Conservation (phyloP, 2,329 filamentous ascomycete genomes). For the Coniella vitis region DNA sequence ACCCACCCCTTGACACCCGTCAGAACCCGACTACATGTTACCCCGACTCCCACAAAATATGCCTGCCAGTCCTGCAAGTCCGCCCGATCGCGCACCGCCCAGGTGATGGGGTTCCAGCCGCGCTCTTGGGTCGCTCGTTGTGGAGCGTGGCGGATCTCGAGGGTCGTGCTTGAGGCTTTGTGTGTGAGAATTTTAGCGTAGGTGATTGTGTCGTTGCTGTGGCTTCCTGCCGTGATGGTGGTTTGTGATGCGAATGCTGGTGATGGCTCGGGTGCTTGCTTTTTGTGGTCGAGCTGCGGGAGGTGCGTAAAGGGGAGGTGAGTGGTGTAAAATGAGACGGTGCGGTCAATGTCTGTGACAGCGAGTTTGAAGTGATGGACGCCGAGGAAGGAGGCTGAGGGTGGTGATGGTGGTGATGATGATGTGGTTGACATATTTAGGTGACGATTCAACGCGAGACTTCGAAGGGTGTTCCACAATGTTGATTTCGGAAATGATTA, state of each 20-base stretch:
- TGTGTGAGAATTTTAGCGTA: conserved; percentile 1
- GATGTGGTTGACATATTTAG: not conserved
- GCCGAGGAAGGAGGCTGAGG: not conserved
- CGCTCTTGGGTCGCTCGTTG: not conserved
- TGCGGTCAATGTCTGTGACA: not conserved
- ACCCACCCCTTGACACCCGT: not conserved
- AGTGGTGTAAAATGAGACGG: not conserved
- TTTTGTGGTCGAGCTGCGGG: not conserved
- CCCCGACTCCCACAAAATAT: not conserved
- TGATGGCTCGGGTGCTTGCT: too few relatives aligned
- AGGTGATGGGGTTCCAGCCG: conserved; percentile 1
- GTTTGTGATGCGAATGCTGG: not conserved
- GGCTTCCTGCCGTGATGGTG: too few relatives aligned
- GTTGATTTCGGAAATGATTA: too few relatives aligned
- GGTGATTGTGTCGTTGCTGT: too few relatives aligned
- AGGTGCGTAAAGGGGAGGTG: not conserved
- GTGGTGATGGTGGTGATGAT: not conserved
- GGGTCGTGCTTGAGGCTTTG: not conserved
- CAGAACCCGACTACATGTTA: not conserved
- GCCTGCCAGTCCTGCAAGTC: not conserved
- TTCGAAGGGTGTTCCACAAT: too few relatives aligned
- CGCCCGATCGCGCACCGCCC: not conserved
- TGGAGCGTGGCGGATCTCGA: not conserved
- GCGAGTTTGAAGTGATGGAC: conserved; percentile 1
- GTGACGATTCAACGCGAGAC: too few relatives aligned